These are phyloP conservation scores for Yamadazyma endophytica DNA, from an alignment of 805 yeast species.

Conservation along the genomic window DNA sequence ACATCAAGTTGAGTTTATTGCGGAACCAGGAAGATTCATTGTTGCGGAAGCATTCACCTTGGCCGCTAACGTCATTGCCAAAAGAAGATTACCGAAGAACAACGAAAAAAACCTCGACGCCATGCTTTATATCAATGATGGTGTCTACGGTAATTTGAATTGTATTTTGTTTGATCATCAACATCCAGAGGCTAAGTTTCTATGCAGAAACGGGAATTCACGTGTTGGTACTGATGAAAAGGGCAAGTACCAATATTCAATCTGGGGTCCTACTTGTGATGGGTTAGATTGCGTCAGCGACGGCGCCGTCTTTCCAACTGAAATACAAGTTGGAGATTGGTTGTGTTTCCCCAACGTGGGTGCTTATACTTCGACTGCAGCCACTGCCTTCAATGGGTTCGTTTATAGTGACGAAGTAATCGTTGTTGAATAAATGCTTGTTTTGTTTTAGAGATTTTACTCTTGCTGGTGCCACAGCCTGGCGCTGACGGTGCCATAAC, in stretches of 20 bases:
- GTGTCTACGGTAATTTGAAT: constrained; percentile 93
- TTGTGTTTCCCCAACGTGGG: constrained; percentile 78
- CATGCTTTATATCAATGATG: constrained; percentile 89
- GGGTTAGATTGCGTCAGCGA: constrained; percentile 81
- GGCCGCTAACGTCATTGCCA: constrained; percentile 83
- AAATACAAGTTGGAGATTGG: constrained; percentile 88
- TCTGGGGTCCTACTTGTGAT: constrained; percentile 99
- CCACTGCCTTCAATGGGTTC: constrained; percentile 93
- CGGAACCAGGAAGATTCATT: constrained; percentile 93
- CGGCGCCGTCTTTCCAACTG: constrained; percentile 48
- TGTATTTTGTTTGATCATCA: constrained; percentile 93
- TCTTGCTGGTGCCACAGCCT: no score
- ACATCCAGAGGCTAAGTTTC: constrained; percentile 63
- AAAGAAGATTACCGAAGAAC: constrained; percentile 38
- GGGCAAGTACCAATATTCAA: constrained; percentile 46
- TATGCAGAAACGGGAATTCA: constrained; percentile 49
- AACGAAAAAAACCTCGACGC: constrained; percentile 50
- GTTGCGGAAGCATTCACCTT: constrained; percentile 82
- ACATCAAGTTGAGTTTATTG: constrained; percentile 50
- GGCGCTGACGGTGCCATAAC: no score
- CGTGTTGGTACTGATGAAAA: constrained; percentile 22
- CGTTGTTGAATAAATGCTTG: constrained; percentile 44
- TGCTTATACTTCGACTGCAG: constrained; percentile 89
- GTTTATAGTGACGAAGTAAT: constrained; percentile 53
- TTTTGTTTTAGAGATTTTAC: not conserved